A percentile compares a stretch with the other conserved stretches of the same genome.
Conservation (phyloP, 2,329 filamentous ascomycete species). For the Colletotrichum paranaense region DNA sequence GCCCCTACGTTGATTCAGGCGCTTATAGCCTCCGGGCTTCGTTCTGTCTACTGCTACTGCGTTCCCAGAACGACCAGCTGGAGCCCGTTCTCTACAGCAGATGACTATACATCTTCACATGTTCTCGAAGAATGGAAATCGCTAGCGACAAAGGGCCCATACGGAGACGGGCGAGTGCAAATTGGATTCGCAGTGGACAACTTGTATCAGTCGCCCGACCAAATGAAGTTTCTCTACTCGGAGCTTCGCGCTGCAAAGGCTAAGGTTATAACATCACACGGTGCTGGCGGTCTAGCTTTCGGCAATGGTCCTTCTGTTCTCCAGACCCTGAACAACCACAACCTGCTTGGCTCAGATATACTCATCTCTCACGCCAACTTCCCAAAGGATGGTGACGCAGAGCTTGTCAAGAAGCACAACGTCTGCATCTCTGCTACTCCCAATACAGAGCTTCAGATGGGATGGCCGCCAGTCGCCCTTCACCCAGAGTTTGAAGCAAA, state of each 20-base stretch:
- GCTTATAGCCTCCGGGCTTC: slow-evolving; percentile 55
- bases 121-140: slow-evolving; percentile 43
- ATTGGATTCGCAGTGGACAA: slow-evolving; percentile 57
- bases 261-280: slow-evolving; percentile 50
- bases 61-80: slow-evolving; percentile 46
- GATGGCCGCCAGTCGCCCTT: slow-evolving; percentile 39
- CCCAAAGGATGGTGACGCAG: slow-evolving; percentile 44
- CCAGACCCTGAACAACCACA: slow-evolving; percentile 1
- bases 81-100: slow-evolving; percentile 41
- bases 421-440: slow-evolving; percentile 57
- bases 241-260: slow-evolving; percentile 48
- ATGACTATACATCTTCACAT: slow-evolving; percentile 47
- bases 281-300: background rate
- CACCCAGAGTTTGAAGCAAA: slow-evolving; percentile 13
- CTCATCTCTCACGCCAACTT: slow-evolving; percentile 45
- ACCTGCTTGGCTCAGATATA: slow-evolving; percentile 32
- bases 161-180: slow-evolving; percentile 45
- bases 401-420: slow-evolving; percentile 44
- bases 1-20: slow-evolving; percentile 47
- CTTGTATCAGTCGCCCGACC: slow-evolving; percentile 50
- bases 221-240: slow-evolving; percentile 49
- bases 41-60: slow-evolving; percentile 56
- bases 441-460: slow-evolving; percentile 63
- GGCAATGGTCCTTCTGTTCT: background rate
- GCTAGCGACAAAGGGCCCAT: slow-evolving; percentile 40